phyloP scores from a whole-genome alignment of 495 filamentous ascomycete species.

The Penicillium robsamsonii region DNA sequence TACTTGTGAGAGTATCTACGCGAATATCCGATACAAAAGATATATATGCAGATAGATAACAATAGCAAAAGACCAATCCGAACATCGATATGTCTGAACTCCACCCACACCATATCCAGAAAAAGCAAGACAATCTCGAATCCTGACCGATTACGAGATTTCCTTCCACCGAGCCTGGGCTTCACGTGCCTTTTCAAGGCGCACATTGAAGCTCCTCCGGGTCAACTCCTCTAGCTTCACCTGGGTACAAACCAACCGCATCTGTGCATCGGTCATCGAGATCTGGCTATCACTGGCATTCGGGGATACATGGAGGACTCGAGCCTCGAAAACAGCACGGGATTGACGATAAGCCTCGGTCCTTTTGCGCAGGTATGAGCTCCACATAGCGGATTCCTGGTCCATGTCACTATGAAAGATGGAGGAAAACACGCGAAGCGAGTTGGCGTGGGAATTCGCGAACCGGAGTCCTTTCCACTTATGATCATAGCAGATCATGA shows the following conservation, averaged over 20 bases:
- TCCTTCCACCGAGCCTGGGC: neutral
- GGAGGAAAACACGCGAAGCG: constrained; percentile 21
- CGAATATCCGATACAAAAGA: neutral
- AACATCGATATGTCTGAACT: neutral
- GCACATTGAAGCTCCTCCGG: neutral
- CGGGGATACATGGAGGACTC: neutral
- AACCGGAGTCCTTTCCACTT: constrained; percentile 59
- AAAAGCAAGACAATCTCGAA: neutral
- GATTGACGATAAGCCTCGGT: neutral
- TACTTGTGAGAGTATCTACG: neutral
- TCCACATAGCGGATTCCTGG: neutral
- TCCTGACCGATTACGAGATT: neutral
- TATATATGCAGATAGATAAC: neutral
- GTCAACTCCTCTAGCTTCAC: neutral
- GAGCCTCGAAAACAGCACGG: neutral
- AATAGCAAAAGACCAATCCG: neutral
- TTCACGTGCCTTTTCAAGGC: neutral
- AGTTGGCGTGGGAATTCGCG: constrained; percentile 66
- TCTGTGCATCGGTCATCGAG: neutral
- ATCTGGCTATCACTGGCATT: neutral
- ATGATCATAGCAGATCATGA: constrained; percentile 53
- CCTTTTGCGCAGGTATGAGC: neutral
- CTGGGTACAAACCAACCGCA: neutral
- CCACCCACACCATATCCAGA: neutral
- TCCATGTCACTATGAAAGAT: neutral